Evolutionary conservation across 495 filamentous ascomycete species (phyloP).

Genomic region (Hyaloscypha variabilis): DNA sequence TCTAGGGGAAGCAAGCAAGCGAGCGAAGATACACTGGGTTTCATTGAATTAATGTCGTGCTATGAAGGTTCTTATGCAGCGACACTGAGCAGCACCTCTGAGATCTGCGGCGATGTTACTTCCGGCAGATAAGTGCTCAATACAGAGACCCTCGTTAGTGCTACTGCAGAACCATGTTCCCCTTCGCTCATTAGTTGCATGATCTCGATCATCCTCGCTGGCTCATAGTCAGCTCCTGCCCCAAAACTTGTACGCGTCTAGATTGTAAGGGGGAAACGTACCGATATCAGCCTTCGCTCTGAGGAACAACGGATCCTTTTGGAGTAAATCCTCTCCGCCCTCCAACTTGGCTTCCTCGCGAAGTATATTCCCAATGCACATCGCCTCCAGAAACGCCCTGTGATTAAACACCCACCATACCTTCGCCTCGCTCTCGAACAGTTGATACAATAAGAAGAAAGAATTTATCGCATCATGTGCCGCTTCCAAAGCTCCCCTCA

Average conservation of each 20-base stretch:
- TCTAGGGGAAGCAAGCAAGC: not conserved
- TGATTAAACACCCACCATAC: slow-evolving; percentile 83
- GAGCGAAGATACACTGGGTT: not conserved
- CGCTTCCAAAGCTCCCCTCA: slow-evolving; percentile 66
- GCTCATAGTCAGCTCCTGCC: not conserved
- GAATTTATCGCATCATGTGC: slow-evolving; percentile 53
- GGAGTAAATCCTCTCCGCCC: slow-evolving; percentile 11
- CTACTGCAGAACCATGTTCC: slow-evolving; percentile 53
- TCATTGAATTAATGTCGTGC: not conserved
- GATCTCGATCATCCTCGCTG: slow-evolving; percentile 60
- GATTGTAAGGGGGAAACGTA: slow-evolving; percentile 34
- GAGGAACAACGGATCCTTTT: slow-evolving; percentile 54
- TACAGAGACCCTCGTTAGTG: slow-evolving; percentile 56
- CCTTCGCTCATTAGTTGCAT: slow-evolving; percentile 55
- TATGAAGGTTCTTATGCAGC: not conserved
- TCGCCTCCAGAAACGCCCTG: slow-evolving; percentile 68
- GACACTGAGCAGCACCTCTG: not conserved
- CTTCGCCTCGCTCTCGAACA: slow-evolving; percentile 65
- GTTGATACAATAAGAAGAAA: slow-evolving; percentile 66
- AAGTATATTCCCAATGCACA: slow-evolving; percentile 32
- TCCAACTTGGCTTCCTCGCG: slow-evolving; percentile 31
- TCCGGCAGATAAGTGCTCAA: slow-evolving; percentile 53
- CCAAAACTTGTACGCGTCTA: not conserved
- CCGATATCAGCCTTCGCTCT: slow-evolving; percentile 59
- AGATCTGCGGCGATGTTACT: not conserved